A percentile compares a stretch with the other conserved stretches of the same genome.
These are phyloP conservation scores for Pleurotus cornucopiae DNA, from an alignment of 768 basidiomycete species.

Conservation along the genomic window DNA sequence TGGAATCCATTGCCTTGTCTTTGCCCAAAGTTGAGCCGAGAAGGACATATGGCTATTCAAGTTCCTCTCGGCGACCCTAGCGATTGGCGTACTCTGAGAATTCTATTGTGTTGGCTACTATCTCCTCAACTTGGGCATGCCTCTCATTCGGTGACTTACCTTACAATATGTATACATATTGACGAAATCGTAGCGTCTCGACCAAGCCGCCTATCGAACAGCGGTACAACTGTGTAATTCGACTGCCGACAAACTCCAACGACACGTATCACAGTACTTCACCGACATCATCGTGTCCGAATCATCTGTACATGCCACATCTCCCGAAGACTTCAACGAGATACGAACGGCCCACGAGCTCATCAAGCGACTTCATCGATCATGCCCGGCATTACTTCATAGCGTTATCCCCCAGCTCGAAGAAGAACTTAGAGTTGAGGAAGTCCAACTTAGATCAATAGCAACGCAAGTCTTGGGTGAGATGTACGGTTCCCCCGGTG, in stretches of 20 bases:
- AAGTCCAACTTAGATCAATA: constrained; percentile 64
- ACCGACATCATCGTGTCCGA: constrained; percentile 77
- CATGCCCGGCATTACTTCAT: constrained; percentile 77
- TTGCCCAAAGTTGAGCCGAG: not conserved
- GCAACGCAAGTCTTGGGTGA: constrained; percentile 86
- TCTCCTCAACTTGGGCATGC: too few relatives aligned
- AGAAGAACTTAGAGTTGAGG: constrained; percentile 80
- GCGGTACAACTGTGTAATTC: constrained; percentile 83
- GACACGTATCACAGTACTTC: constrained; percentile 89
- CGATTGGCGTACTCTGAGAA: too few relatives aligned
- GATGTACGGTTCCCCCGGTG: constrained; percentile 82
- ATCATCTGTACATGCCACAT: constrained; percentile 26
- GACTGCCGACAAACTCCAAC: constrained; percentile 82
- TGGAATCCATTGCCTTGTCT: too few relatives aligned
- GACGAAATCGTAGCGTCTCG: constrained; percentile 44
- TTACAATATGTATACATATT: too few relatives aligned
- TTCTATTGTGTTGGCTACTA: too few relatives aligned
- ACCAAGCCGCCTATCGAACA: constrained; percentile 75
- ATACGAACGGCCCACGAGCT: constrained; percentile 79
- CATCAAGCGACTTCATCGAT: constrained; percentile 75
- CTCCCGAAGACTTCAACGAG: constrained; percentile 63
- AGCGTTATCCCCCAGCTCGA: constrained; percentile 93
- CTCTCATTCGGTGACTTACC: too few relatives aligned
- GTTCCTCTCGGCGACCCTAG: not conserved
- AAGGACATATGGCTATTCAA: not conserved